A percentile compares a stretch with the other conserved stretches of the same genome.
Evolutionary conservation across 805 yeast genomes (phyloP).

Genomic region (Starmerella asiatica): DNA sequence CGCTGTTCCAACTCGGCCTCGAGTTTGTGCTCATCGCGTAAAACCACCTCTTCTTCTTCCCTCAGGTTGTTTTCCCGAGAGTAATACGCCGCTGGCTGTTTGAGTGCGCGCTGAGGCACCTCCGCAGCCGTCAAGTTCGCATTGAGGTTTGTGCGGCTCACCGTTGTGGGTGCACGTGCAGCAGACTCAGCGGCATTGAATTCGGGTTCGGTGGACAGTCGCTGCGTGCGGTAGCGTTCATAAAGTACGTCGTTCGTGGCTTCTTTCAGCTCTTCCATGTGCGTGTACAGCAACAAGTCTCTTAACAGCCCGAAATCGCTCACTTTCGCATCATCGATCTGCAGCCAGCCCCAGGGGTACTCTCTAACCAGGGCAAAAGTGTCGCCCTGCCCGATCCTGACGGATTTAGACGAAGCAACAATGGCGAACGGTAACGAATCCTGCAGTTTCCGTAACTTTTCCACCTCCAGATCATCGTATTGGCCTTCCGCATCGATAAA

Average conservation of each 20-base stretch:
- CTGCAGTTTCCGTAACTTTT: slow-evolving; percentile 30
- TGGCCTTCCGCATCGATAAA: slow-evolving; percentile 41
- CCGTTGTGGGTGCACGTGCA: slow-evolving; percentile 16
- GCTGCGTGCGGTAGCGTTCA: slow-evolving; percentile 82
- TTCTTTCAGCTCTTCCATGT: slow-evolving; percentile 78
- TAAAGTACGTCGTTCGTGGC: slow-evolving; percentile 74
- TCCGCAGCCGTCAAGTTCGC: background rate
- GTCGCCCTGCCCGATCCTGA: slow-evolving; percentile 27
- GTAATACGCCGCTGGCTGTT: slow-evolving; percentile 33
- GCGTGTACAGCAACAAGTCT: slow-evolving; percentile 68
- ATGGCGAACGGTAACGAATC: slow-evolving; percentile 53
- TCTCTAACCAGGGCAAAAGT: slow-evolving; percentile 34
- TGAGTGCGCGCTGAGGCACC: background rate
- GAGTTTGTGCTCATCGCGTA: slow-evolving; percentile 74
- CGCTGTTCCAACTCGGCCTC: slow-evolving; percentile 73
- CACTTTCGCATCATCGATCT: slow-evolving; percentile 55
- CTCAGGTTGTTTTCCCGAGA: slow-evolving; percentile 82
- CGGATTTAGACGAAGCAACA: slow-evolving; percentile 32
- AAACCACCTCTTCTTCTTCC: slow-evolving; percentile 76
- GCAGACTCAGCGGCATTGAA: slow-evolving; percentile 18
- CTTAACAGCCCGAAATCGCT: slow-evolving; percentile 72
- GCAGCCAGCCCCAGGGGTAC: slow-evolving; percentile 50
- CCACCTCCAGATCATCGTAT: slow-evolving; percentile 32
- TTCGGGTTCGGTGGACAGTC: slow-evolving; percentile 46
- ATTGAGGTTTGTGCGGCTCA: slow-evolving; percentile 15